Percentiles rank a stretch among this genome's conserved stretches.
phyloP scores from a whole-genome alignment of 305 asterid genomes.

The Coffea humblotiana region DNA sequence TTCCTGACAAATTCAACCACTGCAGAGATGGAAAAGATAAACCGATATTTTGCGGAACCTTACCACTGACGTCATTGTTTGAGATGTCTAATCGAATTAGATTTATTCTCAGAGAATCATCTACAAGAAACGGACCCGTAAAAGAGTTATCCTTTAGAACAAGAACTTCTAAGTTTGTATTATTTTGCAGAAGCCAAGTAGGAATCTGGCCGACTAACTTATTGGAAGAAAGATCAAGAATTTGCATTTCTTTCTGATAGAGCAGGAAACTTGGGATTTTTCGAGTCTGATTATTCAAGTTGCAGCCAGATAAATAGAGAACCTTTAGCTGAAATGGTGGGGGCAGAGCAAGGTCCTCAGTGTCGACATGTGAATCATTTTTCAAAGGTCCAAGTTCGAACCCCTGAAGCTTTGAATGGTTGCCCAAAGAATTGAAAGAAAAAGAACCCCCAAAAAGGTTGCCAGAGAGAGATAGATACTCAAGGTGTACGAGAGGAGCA shows the following conservation, averaged over 20 bases:
- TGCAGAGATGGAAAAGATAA: constrained; percentile 5
- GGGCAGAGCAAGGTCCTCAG: constrained; percentile 19
- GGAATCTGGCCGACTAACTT: constrained; percentile 16
- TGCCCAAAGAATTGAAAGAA: constrained; percentile 9
- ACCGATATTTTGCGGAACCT: constrained; percentile 5
- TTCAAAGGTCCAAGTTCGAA: not conserved
- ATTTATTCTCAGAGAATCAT: not conserved
- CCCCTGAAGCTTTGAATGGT: constrained; percentile 19
- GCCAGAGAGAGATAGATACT: constrained; percentile 14
- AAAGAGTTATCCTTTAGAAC: constrained; percentile 9
- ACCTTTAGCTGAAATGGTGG: constrained; percentile 31
- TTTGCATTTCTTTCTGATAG: constrained; percentile 13
- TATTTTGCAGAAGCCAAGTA: constrained; percentile 22
- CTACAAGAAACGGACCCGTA: not conserved
- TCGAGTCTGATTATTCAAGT: not conserved
- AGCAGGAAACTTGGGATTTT: constrained; percentile 13
- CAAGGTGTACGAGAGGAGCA: constrained; percentile 16
- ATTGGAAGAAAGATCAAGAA: constrained; percentile 16
- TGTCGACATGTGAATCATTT: constrained; percentile 12
- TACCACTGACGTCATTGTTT: constrained; percentile 7
- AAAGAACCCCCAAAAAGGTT: constrained; percentile 20
- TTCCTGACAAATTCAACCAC: constrained; percentile 8
- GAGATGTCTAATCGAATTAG: not conserved
- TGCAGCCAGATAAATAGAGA: not conserved
- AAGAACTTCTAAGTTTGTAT: constrained; percentile 8